Evolutionary conservation across 169 alveolate genomes (phyloP).

Genomic region (Plasmodium gaboni): DNA sequence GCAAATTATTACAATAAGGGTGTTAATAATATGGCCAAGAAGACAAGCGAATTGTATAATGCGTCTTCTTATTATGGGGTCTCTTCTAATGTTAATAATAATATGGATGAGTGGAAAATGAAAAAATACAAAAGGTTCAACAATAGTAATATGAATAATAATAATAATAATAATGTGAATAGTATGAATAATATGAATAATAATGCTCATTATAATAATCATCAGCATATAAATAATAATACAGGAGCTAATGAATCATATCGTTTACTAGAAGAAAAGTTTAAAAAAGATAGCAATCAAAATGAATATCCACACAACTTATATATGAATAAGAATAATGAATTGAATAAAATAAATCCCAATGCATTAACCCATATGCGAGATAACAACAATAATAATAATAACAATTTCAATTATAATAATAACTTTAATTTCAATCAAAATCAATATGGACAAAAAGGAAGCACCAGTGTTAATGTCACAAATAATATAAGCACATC

Average conservation of each 20-base stretch:
- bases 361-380: background rate
- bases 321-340: conserved; percentile 32
- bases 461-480: background rate
- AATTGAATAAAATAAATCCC: background rate
- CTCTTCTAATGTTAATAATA: background rate
- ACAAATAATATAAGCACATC: background rate
- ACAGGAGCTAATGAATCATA: background rate
- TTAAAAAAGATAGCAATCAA: conserved; percentile 18
- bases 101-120: conserved; percentile 10
- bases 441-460: background rate
- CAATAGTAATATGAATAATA: background rate
- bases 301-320: conserved; percentile 6
- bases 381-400: background rate
- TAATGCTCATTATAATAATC: background rate
- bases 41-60: conserved; percentile 1
- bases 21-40: background rate
- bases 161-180: background rate
- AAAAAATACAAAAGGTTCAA: conserved; percentile 5
- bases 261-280: conserved; percentile 36
- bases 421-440: conserved; percentile 5
- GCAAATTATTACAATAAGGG: background rate
- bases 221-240: too few relatives aligned
- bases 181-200: background rate
- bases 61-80: background rate
- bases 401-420: too few relatives aligned